A percentile compares a stretch with the other conserved stretches of the same genome.
phyloP scores from a whole-genome alignment of 2,329 filamentous ascomycete species.

The Fusarium pseudograminearum region DNA sequence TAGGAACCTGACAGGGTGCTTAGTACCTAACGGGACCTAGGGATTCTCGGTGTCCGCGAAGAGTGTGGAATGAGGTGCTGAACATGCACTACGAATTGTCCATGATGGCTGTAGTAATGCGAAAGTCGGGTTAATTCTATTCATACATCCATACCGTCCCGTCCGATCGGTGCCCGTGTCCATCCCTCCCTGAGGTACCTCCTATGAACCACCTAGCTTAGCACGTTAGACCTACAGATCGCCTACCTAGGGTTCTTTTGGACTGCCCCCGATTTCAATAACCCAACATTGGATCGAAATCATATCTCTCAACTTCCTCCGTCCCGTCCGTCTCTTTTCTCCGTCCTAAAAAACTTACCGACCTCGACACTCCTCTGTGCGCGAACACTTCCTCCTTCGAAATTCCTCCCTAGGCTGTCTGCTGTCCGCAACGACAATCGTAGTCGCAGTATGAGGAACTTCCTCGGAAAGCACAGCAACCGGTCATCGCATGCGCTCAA shows the following conservation, averaged over 20 bases:
- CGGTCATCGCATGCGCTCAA: slow-evolving; percentile 68
- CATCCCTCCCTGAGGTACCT: not conserved
- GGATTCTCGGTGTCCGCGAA: not conserved
- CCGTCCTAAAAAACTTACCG: slow-evolving; percentile 15
- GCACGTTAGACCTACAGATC: not conserved
- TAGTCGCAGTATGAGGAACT: slow-evolving; percentile 61
- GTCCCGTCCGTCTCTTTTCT: slow-evolving; percentile 10
- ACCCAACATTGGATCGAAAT: slow-evolving; percentile 16
- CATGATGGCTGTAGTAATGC: slow-evolving; percentile 6
- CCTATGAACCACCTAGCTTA: not conserved
- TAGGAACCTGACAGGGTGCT: not conserved
- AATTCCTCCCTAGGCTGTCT: not conserved
- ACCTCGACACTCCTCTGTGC: slow-evolving; percentile 27
- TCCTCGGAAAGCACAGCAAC: slow-evolving; percentile 67
- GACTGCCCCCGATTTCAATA: slow-evolving; percentile 34
- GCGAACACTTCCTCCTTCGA: slow-evolving; percentile 11
- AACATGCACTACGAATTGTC: slow-evolving; percentile 21
- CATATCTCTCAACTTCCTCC: slow-evolving; percentile 34
- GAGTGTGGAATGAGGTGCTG: slow-evolving; percentile 9
- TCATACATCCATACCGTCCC: slow-evolving; percentile 10
- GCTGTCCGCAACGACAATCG: slow-evolving; percentile 35
- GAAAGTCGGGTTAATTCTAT: not conserved
- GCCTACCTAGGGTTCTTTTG: slow-evolving; percentile 6
- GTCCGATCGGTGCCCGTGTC: slow-evolving; percentile 13
- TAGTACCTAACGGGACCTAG: too few species aligned